These are phyloP conservation scores for Pseudogymnoascus pannorum DNA, from an alignment of 2,329 filamentous ascomycete species.

Conservation along the genomic window DNA sequence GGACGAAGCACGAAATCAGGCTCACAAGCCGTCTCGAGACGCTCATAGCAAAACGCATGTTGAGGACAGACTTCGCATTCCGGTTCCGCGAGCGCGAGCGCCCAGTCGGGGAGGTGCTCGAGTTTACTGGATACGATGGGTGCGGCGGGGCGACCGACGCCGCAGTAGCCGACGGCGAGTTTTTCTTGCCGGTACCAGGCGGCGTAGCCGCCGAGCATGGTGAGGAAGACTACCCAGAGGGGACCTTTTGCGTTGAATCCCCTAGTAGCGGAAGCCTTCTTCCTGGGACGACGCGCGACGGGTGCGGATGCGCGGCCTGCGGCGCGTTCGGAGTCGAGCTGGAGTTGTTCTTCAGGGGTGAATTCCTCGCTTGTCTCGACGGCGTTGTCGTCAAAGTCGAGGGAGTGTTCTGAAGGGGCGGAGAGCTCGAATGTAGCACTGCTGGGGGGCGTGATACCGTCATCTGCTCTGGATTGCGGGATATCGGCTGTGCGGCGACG, in stretches of 20 bases:
- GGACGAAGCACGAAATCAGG: slow-evolving; percentile 77
- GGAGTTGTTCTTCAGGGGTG: slow-evolving; percentile 81
- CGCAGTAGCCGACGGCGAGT: slow-evolving; percentile 91
- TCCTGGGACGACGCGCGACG: slow-evolving; percentile 34
- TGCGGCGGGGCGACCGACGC: slow-evolving; percentile 60
- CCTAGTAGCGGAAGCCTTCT: slow-evolving; percentile 37
- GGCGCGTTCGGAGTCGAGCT: slow-evolving; percentile 64
- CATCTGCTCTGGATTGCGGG: slow-evolving; percentile 39
- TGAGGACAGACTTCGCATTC: slow-evolving; percentile 84
- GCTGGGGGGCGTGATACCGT: slow-evolving; percentile 45
- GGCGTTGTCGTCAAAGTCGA: slow-evolving; percentile 36
- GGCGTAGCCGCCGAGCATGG: slow-evolving; percentile 64
- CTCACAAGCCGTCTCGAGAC: slow-evolving; percentile 74
- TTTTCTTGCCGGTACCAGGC: slow-evolving; percentile 92
- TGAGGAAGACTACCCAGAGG: slow-evolving; percentile 62
- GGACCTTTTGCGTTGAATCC: slow-evolving; percentile 53
- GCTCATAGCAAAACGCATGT: slow-evolving; percentile 80
- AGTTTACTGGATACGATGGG: slow-evolving; percentile 43
- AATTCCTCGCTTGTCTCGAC: slow-evolving; percentile 83
- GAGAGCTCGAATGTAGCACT: slow-evolving; percentile 46
- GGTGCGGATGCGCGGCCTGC: slow-evolving; percentile 43
- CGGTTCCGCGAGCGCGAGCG: slow-evolving; percentile 62
- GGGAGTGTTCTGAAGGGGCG: slow-evolving; percentile 9
- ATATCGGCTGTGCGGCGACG: slow-evolving; percentile 46
- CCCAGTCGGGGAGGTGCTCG: slow-evolving; percentile 61